Evolutionary conservation across 768 basidiomycete genomes (phyloP), one percentile per base, ranked within the genome.

Genomic region (Filobasidium floriforme): DNA sequence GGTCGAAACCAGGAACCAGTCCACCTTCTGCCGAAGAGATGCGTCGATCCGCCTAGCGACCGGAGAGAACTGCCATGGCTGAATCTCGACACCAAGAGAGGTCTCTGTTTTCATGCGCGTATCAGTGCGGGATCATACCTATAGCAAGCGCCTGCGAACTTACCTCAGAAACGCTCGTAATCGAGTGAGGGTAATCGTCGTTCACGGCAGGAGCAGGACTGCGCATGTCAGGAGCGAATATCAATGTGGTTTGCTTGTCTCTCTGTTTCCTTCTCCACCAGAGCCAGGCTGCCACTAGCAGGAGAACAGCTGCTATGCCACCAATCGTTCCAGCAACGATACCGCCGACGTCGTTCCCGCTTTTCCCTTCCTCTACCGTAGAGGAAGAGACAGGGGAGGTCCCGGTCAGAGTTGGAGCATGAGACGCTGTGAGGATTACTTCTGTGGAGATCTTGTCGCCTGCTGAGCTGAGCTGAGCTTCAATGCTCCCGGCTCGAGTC

Each of bases 1-100:
- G 54, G 54, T 24, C 54, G 54, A 26, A 57, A 57, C 54, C 54
- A 57, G 6, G 54, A 15, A 4, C 54, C 54, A 1, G 54, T 57
- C 54, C 54, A 57, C 22, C 54, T 22, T 26, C 54, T 24, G 24
- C 24, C 54, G 15, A 57, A 57, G 24, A 57, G 54, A 28, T 32
- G 22, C 24, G 24, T 24, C 54, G 54, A 57, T 24, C 15, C 15
- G 22, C 54, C 15, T 14, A 15, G 54, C 54, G 54, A 57, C 3
- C 24, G 26, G 26, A 4, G 29, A 22, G 54, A 57, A n/a, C 54
- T 57, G 14, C 15, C 22, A 24, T 57, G 7, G 29, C 54, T 57
- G 15, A 57, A 57, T 57, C 54, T 57, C 22, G 54, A 57, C 22
- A 24, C 22, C 15, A 57, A n/a, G 12, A 57, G 29, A 32, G 54